Percentiles rank a stretch among this genome's conserved stretches.
Evolutionary conservation across 305 asterid genomes (phyloP).

Genomic region (Fraxinus albicans): DNA sequence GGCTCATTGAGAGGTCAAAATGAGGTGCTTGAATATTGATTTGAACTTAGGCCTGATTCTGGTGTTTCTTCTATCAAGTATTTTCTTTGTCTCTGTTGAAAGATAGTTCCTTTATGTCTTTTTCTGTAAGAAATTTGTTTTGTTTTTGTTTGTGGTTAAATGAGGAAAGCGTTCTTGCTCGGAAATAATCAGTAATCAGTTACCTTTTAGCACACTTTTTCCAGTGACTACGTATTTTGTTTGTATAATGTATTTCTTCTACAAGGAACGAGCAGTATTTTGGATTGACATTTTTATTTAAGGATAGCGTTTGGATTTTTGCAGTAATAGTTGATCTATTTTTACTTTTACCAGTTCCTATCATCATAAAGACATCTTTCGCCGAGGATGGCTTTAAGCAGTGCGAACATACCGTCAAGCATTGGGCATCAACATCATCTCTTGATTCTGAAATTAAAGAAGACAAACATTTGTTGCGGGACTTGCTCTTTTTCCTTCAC

Average conservation of each 20-base stretch:
- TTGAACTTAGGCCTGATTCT: conserved; percentile 38
- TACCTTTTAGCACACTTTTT: neutral
- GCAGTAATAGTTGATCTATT: neutral
- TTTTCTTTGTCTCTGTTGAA: conserved; percentile 13
- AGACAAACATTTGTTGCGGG: conserved; percentile 63
- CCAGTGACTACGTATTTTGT: neutral
- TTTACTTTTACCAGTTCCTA: conserved; percentile 42
- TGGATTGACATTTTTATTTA: conserved; percentile 8
- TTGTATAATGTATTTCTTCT: neutral
- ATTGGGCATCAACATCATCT: conserved; percentile 77
- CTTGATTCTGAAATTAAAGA: conserved; percentile 51
- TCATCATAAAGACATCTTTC: conserved; percentile 37
- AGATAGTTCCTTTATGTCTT: neutral
- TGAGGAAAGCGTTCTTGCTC: neutral
- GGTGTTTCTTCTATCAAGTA: conserved; percentile 61
- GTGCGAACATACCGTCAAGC: conserved; percentile 66
- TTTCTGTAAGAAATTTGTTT: neutral
- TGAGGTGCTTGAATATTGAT: conserved; percentile 39
- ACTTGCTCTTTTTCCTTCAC: conserved; percentile 94
- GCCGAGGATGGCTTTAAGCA: conserved; percentile 44
- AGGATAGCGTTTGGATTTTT: neutral
- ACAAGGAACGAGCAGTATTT: conserved; percentile 5
- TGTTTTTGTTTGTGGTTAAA: neutral
- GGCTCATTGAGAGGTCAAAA: conserved; percentile 28
- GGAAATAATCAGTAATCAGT: conserved; percentile 4